Evolutionary conservation across 140 eudicot genomes (phyloP).

Genomic region (Ambrosia hybrid): DNA sequence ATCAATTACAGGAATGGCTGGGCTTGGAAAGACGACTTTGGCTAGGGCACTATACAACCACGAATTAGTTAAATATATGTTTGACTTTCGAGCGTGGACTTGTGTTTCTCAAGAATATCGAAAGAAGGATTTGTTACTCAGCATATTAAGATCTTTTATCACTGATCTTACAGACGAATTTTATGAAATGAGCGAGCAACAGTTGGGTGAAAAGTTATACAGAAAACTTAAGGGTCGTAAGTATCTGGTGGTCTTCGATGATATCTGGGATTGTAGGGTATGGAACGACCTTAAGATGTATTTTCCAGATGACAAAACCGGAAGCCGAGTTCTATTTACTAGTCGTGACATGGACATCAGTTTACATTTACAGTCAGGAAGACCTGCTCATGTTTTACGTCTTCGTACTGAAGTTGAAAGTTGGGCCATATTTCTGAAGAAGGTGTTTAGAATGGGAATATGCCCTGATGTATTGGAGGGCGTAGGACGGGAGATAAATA

Average conservation of each 20-base stretch:
- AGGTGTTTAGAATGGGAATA: neutral
- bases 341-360: conserved; percentile 22
- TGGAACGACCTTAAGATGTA: conserved; percentile 31
- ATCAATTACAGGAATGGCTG: conserved; percentile 35
- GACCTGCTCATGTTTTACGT: neutral
- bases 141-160: conserved; percentile 2
- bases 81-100: conserved; percentile 27
- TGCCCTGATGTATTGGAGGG: neutral
- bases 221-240: conserved; percentile 13
- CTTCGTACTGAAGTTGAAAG: conserved; percentile 16
- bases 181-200: conserved; percentile 2
- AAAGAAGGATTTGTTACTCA: neutral
- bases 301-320: conserved; percentile 29
- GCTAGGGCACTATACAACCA: conserved; percentile 23
- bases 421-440: conserved; percentile 22
- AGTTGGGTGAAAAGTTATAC: conserved; percentile 16
- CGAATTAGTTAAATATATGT: neutral
- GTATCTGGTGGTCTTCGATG: neutral
- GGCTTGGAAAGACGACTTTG: conserved; percentile 45
- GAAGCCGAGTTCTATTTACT: conserved; percentile 29
- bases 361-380: conserved; percentile 9
- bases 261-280: conserved; percentile 33
- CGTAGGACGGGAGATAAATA: conserved; percentile 8
- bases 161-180: neutral
- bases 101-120: conserved; percentile 22